A percentile compares a stretch with the other conserved stretches of the same genome.
phyloP scores from a whole-genome alignment of 2,329 filamentous ascomycete species.

The Pseudocercospora cruenta region DNA sequence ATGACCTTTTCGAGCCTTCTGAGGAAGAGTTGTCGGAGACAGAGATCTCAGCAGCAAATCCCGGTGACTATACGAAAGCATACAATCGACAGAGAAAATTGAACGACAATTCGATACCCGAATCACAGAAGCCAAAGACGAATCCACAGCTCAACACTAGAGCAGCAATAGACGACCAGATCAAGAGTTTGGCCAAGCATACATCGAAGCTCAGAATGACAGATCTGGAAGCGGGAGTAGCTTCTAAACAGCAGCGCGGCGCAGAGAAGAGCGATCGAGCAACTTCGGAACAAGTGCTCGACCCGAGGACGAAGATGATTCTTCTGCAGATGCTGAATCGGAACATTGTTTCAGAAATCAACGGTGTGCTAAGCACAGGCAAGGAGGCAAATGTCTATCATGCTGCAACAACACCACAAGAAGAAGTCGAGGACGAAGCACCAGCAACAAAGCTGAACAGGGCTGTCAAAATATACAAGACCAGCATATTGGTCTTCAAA shows the following conservation, averaged over 20 bases:
- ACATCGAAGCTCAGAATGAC: constrained; percentile 84
- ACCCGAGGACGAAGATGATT: constrained; percentile 93
- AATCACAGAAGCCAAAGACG: constrained; percentile 65
- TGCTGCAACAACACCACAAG: constrained; percentile 66
- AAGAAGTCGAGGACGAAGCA: constrained; percentile 55
- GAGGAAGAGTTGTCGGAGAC: constrained; percentile 58
- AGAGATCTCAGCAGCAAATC: constrained; percentile 60
- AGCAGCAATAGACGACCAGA: constrained; percentile 82
- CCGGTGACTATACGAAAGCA: constrained; percentile 75
- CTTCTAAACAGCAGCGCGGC: constrained; percentile 51
- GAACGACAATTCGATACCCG: constrained; percentile 56
- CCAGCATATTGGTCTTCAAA: constrained; percentile 95
- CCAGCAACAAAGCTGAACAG: constrained; percentile 63
- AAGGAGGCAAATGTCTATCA: constrained; percentile 99
- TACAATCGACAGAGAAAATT: constrained; percentile 83
- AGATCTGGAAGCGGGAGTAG: constrained; percentile 57
- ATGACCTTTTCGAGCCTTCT: constrained; percentile 57
- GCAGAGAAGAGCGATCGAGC: constrained; percentile 81
- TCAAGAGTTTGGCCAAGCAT: constrained; percentile 80
- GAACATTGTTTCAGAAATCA: constrained; percentile 83
- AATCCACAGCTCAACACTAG: constrained; percentile 81
- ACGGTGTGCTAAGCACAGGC: constrained; percentile 92
- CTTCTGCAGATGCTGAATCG: constrained; percentile 95
- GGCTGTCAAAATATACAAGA: constrained; percentile 99
- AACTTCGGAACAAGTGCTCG: constrained; percentile 91